Base-by-base conservation (phyloP, 202 grass and related monocot species). In the Schoenoplectus triqueter region DNA sequence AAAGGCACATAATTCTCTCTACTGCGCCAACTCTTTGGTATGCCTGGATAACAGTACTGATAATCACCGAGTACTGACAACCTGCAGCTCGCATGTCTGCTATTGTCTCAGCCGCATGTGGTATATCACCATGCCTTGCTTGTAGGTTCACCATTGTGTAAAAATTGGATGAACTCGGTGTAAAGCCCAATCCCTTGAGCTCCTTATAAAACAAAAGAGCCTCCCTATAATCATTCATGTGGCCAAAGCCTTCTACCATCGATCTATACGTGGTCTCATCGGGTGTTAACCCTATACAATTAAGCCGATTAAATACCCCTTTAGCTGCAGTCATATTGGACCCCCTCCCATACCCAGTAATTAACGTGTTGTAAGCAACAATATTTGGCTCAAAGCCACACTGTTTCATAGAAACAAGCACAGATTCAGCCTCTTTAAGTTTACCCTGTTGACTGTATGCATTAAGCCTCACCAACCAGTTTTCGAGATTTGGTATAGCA, bases 181-280 rank as follows among this genome's bases (percentile, higher is more conserved):
- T 86, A 88, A 88, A 98, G 47, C 95, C 92, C 10, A 62, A 89
- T 64, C 17, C 78, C 65, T 92, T 92, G 70, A 98, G 89, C 87
- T 91, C 89, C 67, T 84, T 80, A 82, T 98, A 98, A 74, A 92
- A 93, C 2, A 6, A 87, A 60, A 89, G 59, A 17, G 92, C 78
- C 49, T 95, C 87, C 54, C 85, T 22, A 42, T 93, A 88, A 66
- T 88, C 85, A 78, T 92, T 86, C 20, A 85, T 73, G 86, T 87
- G 92, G 76, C 92, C 95, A 77, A 98, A 95, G 77, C 95, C 95
- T 87, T 98, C 92, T 81, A 98, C 20, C 89, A 98, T 95, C 20
- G 95, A 95, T 84, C 95, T 92, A 82, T 95, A 95, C n/a, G 95
- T 98, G 6, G 92, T 93, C 86, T 95, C 95, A 76, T 95, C 95